These are phyloP conservation scores for Septoria petroselini DNA, from an alignment of 2,329 filamentous ascomycete genomes.

Conservation along the genomic window DNA sequence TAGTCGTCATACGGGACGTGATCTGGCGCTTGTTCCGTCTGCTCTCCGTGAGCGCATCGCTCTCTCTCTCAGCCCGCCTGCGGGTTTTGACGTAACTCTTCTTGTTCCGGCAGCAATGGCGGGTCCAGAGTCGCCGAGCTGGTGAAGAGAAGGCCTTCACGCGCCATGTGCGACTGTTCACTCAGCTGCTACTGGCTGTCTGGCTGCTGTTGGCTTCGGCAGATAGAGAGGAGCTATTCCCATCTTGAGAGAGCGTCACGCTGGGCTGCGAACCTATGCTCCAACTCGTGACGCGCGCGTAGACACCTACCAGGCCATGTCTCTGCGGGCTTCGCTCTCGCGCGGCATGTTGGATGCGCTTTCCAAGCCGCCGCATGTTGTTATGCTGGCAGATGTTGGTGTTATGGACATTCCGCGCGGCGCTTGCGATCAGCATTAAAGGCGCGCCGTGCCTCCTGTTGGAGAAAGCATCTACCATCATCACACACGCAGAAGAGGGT, in stretches of 20 bases:
- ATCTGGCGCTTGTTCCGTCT: constrained; percentile 9
- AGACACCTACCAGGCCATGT: not conserved
- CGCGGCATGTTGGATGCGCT: not conserved
- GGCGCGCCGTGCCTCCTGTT: constrained; percentile 19
- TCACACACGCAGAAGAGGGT: not conserved
- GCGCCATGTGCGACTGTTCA: constrained; percentile 12
- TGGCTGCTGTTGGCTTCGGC: constrained; percentile 10
- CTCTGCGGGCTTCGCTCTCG: not conserved
- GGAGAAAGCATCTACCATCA: constrained; percentile 4
- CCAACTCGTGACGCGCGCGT: constrained; percentile 15
- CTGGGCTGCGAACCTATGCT: constrained; percentile 8
- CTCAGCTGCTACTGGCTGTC: constrained; percentile 9
- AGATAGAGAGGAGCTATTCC: constrained; percentile 12
- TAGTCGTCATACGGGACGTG: constrained; percentile 1
- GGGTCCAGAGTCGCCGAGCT: constrained; percentile 3
- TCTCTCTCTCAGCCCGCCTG: constrained; percentile 1
- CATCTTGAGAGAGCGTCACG: constrained; percentile 14
- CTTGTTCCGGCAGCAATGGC: constrained; percentile 1
- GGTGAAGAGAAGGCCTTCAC: constrained; percentile 10
- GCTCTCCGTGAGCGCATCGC: constrained; percentile 6
- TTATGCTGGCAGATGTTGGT: not conserved
- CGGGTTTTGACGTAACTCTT: constrained; percentile 7
- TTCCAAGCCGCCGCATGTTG: constrained; percentile 11
- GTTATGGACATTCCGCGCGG: constrained; percentile 6
- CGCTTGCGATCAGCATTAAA: constrained; percentile 20